Base-by-base conservation (phyloP, 2,329 filamentous ascomycete genomes). In the Claviceps quebecensis region DNA sequence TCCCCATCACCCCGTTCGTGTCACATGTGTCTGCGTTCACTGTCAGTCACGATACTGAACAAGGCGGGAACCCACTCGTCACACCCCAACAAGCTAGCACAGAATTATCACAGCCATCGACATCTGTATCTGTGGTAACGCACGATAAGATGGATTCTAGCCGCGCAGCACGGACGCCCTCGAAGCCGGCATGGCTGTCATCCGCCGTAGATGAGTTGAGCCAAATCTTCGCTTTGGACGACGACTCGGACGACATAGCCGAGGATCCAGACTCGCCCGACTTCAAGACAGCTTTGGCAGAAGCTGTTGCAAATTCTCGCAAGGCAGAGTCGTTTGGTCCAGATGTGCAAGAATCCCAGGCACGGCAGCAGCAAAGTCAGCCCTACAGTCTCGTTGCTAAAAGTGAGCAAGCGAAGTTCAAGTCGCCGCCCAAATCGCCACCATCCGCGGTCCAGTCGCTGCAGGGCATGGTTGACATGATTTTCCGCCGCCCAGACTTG, bases 381-480 rank as follows among this genome's bases (percentile, higher is more conserved):
- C 41, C 22, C 34, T 14, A 51, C 22, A 7, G 48, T 19, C 16
- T 39, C 39, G 40, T 26, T 13, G 39, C 9, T 44, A 39, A 40
- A 51, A 50, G 22, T 46, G 49, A 50, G 39, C 50, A 48, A 14
- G 45, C 34, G 37, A 34, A 40, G 17, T n/a, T 39, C 16, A 37
- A 45, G 13, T 9, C 16, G 29, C n/a, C 44, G 13, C 22, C 52
- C 29, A 54, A 55, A 13, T 54, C 59, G 29, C 50, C 51, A 19
- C 48, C 39, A 34, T 62, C 59, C 9, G 56, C 60, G 7, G 54
- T 55, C 8, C 55, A 58, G 8, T 52, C 54, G 5, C 48, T 63
- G 44, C 55, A 52, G 39, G 52, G 55, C 26, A 51, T 62, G 41
- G 56, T 60, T 26, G 54, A 55, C 40, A 47, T 43, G 37, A 44